Evolutionary conservation across 495 filamentous ascomycete species (phyloP), one percentile per base, ranked within the genome.

Genomic region (Aspergillus steynii): DNA sequence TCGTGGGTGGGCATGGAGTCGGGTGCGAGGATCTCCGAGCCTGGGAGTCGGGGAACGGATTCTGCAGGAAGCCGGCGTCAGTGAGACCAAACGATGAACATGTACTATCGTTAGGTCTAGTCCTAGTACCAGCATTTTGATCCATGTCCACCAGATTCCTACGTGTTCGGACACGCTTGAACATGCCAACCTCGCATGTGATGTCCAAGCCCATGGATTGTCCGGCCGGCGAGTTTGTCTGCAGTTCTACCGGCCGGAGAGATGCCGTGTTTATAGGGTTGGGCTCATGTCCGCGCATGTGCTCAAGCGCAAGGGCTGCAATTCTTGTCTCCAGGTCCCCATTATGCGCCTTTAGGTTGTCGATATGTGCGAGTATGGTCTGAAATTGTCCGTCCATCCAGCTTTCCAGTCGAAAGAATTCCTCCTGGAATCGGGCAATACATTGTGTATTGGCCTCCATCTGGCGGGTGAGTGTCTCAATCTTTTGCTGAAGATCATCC

Each of bases 1-100:
- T 46, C 25, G 27, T 55, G 20, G 14, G 12, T 20, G 25, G 62
- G 53, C 49, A 64, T 47, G 1, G 57, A 64, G 53, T 60, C 53
- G 9, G 58, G 57, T 28, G 56, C 62, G 7, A 61, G 31, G 1
- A 60, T 49, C 27, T 53, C 55, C 20, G 56, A 58, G 28, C 12
- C 58, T 42, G 37, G 7, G 12, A 42, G 4, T 42, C 20, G 20
- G 20, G 37, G 12, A 14, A 14, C 14, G 3, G 37, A 42, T 42
- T 1, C 37, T 42, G 5, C 14, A 10, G 37, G 37, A 14, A 3
- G 37, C 12, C 37, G 12, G 9, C 9, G 9, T 42, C 12, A 42
- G 37, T 15, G 10, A 42, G 37, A 42, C 0, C 12, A 42, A 15
- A 42, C 20, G 20, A 20, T 20, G 20, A 20, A 20, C 20, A 20